These are phyloP conservation scores for Malassezia pachydermatis DNA, from an alignment of 1,284 basidiomycete species.

Conservation along the genomic window DNA sequence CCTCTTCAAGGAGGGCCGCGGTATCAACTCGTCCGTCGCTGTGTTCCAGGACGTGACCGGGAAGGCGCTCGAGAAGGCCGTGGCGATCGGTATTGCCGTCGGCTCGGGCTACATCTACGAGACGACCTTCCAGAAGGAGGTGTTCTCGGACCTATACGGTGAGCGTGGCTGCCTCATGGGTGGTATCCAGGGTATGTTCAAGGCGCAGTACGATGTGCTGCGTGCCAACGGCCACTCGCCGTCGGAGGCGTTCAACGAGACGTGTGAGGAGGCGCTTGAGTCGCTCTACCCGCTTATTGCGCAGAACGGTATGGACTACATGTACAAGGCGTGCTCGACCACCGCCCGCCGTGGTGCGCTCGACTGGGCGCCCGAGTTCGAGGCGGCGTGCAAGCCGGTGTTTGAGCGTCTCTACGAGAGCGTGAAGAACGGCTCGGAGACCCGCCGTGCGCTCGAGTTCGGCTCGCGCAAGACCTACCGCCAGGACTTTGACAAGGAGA, in stretches of 20 bases:
- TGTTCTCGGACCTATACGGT: constrained; percentile 97
- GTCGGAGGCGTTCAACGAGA: constrained; percentile 99
- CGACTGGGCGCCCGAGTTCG: constrained; percentile 98
- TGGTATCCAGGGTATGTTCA: constrained; percentile 97
- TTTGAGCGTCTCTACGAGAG: constrained; percentile 92
- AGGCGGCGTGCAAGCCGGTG: constrained; percentile 81
- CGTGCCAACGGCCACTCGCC: constrained; percentile 95
- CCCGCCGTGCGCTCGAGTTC: constrained; percentile 90
- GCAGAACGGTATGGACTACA: constrained; percentile 97
- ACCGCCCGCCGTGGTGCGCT: constrained; percentile 95
- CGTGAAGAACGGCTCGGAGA: constrained; percentile 89
- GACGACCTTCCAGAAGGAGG: constrained; percentile 98
- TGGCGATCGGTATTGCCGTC: constrained; percentile 85
- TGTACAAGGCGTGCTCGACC: constrained; percentile 89
- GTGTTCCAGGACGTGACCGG: constrained; percentile 88
- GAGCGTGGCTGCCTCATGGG: constrained; percentile 99
- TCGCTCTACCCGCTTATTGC: constrained; percentile 96
- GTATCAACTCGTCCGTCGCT: constrained; percentile 81
- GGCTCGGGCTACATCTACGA: constrained; percentile 96
- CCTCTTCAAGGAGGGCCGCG: constrained; percentile 98
- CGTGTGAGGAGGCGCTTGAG: constrained; percentile 89
- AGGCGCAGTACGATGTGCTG: constrained; percentile 97
- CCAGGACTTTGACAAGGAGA: constrained; percentile 82
- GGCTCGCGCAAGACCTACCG: constrained; percentile 88
- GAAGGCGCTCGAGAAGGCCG: constrained; percentile 92